Evolutionary conservation across 192 early-diverging fungal genomes (phyloP), one percentile per base, ranked within the genome.

Genomic region (Backusella circina): DNA sequence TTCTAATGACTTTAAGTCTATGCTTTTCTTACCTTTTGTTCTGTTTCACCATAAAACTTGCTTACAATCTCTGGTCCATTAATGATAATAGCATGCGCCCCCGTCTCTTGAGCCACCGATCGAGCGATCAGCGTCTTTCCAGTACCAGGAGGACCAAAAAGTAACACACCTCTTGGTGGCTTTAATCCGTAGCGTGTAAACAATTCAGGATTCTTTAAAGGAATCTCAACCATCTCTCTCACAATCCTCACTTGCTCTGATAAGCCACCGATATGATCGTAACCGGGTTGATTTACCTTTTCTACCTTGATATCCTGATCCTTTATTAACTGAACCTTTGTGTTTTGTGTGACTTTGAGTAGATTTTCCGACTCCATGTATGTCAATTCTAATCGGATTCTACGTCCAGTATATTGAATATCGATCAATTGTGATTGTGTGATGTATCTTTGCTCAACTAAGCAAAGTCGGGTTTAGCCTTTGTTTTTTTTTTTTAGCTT

Each of bases 51-150:
- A 76, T 95, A 94, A 82, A 87, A 98, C 76, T 94, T 93, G 79
- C 92, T 91, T 5, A 95, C 83, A 35, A 98, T 88, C 73, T 98
- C 97, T 0, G 97, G 92, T 0, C 97, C 98, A 73, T 97, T 99
- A 26, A 99, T 89, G 28, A 91, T 82, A n/a, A 92, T 91, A 2
- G 93, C 85, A 77, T 88, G 83, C 0, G 91, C 90, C 1, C 86
- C 84, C n/a, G 91, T 94, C 66, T 93, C 93, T 6, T 85, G 76
- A 0, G 95, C 96, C 0, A 97, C 92, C 13, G 93, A 91, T n/a
- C 95, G 86, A 0, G 96, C 97, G 51, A 98, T 89, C 32, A 98
- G 85, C 9, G 97, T 98, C 80, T 98, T 98, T n/a, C 97, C 97
- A 7, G 97, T 97, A 8, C 97, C 97, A 31, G 96, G 95, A 38